Evolutionary conservation across 208 protist genomes (phyloP).

Genomic region (Leishmania tarentolae): DNA sequence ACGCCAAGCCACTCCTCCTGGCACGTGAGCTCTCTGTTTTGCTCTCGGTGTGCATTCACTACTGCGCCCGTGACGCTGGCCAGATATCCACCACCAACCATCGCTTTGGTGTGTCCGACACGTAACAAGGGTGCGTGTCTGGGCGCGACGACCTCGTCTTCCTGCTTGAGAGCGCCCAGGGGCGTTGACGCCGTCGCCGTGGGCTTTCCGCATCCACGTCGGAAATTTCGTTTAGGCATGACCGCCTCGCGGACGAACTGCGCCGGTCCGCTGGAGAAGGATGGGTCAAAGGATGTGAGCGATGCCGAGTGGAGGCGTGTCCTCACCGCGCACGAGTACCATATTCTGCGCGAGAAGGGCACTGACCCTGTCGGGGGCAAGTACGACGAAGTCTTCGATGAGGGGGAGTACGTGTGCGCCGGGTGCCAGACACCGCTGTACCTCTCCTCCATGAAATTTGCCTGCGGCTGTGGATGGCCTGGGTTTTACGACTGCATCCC

Average conservation of each 20-base stretch:
- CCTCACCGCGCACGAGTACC: constrained; percentile 60
- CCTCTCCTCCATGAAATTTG: constrained; percentile 87
- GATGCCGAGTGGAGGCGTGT: constrained; percentile 61
- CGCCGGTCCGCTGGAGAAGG: constrained; percentile 38
- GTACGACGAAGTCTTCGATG: constrained; percentile 68
- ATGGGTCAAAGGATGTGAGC: constrained; percentile 72
- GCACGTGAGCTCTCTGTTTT: neutral
- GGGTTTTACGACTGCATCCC: constrained; percentile 87
- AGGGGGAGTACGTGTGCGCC: constrained; percentile 78
- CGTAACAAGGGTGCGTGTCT: neutral
- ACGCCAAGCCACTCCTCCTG: neutral
- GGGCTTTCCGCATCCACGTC: neutral
- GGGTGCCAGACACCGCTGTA: constrained; percentile 86
- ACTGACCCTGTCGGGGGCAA: constrained; percentile 70
- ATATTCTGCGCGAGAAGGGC: constrained; percentile 77
- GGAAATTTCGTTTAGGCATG: constrained; percentile 5
- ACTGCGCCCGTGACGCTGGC: neutral
- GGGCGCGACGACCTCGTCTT: neutral
- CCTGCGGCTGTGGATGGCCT: constrained; percentile 89
- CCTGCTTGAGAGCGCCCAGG: neutral
- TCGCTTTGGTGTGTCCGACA: neutral
- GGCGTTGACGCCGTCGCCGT: neutral
- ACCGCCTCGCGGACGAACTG: constrained; percentile 58
- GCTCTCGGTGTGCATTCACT: neutral
- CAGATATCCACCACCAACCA: neutral